Conservation (phyloP, 2,329 filamentous ascomycete species). For the Scedosporium minutisporum region DNA sequence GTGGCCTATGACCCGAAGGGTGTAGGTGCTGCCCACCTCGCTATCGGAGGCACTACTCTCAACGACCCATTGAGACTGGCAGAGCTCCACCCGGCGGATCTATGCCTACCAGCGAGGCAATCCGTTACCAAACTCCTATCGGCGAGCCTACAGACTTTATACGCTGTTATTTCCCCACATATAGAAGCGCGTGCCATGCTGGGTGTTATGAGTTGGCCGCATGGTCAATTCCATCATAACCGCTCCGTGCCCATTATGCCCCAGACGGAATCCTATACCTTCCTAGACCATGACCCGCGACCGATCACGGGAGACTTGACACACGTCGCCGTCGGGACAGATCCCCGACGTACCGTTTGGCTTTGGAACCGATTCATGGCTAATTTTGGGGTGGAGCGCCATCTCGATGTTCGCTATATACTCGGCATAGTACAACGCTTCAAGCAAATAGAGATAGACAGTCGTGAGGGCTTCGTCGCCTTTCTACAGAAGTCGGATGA, state of each 20-base stretch:
- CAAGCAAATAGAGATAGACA: not conserved
- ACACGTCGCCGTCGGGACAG: not conserved
- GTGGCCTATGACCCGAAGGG: not conserved
- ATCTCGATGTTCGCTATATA: not conserved
- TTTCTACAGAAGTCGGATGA: not conserved
- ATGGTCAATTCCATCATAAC: not conserved
- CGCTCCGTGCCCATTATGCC: not conserved
- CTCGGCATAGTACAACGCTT: not conserved
- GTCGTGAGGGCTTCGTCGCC: not conserved
- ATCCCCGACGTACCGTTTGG: not conserved
- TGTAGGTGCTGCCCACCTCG: not conserved
- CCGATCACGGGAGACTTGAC: not conserved
- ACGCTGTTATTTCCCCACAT: not conserved
- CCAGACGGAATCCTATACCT: not conserved
- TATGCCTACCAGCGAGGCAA: not conserved
- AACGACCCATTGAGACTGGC: not conserved
- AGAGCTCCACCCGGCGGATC: not conserved
- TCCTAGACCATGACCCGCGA: not conserved
- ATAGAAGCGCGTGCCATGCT: not conserved
- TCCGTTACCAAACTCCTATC: not conserved
- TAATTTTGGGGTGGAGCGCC: not conserved
- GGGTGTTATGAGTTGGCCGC: not conserved
- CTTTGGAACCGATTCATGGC: not conserved
- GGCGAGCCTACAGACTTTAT: not conserved
- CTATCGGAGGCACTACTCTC: not conserved